Evolutionary conservation across 805 yeast species (phyloP).

Genomic region (Myxozyma mucilagina): DNA sequence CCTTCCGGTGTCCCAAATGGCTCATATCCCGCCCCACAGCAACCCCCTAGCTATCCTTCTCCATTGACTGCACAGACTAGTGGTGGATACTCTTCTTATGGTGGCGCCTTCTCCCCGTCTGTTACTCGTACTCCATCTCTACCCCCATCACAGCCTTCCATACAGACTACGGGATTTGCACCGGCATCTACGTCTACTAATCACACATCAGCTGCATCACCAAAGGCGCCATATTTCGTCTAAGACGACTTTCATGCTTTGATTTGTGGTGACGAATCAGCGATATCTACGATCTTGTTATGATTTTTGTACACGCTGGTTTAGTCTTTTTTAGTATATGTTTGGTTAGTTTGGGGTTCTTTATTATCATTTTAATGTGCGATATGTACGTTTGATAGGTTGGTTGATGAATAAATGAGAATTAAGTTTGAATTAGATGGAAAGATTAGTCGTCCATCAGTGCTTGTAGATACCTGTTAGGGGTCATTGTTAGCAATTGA

Average conservation of each 20-base stretch:
- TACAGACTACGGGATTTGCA: constrained; percentile 11
- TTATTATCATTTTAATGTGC: not conserved
- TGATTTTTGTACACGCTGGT: not conserved
- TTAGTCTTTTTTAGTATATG: not conserved
- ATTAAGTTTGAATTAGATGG: not conserved
- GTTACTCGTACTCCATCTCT: not conserved
- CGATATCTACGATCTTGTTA: constrained; percentile 56
- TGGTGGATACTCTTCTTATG: too few relatives aligned
- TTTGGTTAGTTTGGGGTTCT: not conserved
- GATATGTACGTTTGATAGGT: not conserved
- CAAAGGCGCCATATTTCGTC: constrained; percentile 6
- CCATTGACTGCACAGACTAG: not conserved
- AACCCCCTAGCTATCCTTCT: not conserved
- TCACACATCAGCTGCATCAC: constrained; percentile 7
- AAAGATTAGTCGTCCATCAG: constrained; percentile 10
- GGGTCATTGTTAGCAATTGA: not conserved
- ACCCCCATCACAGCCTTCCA: not conserved
- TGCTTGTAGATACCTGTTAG: not conserved
- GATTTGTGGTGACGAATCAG: not conserved
- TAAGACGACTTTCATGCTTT: constrained; percentile 48
- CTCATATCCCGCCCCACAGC: not conserved
- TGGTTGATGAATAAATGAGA: not conserved
- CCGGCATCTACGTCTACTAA: constrained; percentile 8
- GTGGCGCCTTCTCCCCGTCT: not conserved
- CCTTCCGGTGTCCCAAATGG: not conserved